These are phyloP conservation scores for Rhizoclosmatium globosum DNA, from an alignment of 192 early-diverging fungal genomes.

Conservation along the genomic window DNA sequence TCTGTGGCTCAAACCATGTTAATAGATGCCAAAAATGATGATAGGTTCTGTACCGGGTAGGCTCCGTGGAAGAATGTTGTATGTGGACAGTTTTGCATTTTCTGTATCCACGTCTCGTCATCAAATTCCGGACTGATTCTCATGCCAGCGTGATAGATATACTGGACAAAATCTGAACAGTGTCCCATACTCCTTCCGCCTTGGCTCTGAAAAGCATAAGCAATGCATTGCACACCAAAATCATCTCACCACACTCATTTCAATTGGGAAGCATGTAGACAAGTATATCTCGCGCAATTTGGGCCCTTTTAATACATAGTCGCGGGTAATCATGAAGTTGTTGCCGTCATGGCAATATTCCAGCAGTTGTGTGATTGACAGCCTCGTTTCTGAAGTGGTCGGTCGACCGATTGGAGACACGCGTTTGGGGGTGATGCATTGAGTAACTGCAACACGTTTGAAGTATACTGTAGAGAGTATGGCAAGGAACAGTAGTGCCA, in stretches of 20 bases:
- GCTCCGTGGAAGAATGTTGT: slow-evolving; percentile 16
- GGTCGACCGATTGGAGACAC: neutral
- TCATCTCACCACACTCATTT: neutral
- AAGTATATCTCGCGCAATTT: slow-evolving; percentile 2
- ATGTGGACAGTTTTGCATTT: slow-evolving; percentile 24
- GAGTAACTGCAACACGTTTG: neutral
- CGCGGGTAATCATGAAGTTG: slow-evolving; percentile 3
- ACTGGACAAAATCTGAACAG: slow-evolving; percentile 28
- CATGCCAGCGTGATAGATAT: slow-evolving; percentile 20
- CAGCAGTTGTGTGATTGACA: neutral
- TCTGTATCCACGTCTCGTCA: slow-evolving; percentile 5
- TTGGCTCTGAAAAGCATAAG: neutral
- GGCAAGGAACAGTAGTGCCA: neutral
- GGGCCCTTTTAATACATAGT: neutral
- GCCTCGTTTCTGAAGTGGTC: neutral
- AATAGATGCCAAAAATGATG: neutral
- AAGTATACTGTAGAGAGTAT: neutral
- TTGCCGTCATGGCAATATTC: neutral
- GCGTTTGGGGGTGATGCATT: neutral
- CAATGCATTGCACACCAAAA: neutral
- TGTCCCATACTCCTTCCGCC: slow-evolving; percentile 28
- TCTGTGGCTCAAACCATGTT: neutral
- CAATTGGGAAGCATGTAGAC: slow-evolving; percentile 17
- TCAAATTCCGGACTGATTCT: slow-evolving; percentile 7
- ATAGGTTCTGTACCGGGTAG: slow-evolving; percentile 11